Percentiles rank a stretch among this genome's conserved stretches.
Evolutionary conservation across 225 moss, liverwort and hornwort genomes (phyloP).

Genomic region (Climacium dendroides): DNA sequence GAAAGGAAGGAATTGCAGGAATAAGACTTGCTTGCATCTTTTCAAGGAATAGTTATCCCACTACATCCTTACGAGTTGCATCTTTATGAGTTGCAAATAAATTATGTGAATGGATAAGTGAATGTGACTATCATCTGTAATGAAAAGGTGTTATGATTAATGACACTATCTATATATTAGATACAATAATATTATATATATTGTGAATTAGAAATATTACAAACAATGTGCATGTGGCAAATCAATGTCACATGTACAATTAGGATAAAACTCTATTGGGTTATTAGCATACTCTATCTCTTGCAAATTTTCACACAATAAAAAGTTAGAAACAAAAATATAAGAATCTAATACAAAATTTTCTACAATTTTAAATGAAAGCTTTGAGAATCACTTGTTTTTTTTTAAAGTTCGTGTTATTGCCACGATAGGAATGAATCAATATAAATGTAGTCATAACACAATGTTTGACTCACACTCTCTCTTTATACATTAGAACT

Average conservation of each 20-base stretch:
- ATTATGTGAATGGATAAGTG: no score
- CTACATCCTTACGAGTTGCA: neutral
- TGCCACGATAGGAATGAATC: no score
- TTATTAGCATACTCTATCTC: no score
- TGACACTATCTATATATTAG: neutral
- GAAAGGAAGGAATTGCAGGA: no score
- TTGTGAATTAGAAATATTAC: no score
- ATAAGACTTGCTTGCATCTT: no score
- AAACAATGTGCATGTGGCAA: fast-evolving
- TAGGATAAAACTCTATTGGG: fast-evolving
- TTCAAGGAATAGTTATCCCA: neutral
- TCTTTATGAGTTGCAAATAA: neutral
- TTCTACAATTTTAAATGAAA: neutral
- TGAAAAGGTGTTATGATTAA: neutral
- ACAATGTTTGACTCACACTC: neutral
- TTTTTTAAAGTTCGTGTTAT: neutral
- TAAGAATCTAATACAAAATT: neutral
- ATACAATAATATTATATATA: neutral
- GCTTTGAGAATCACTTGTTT: neutral
- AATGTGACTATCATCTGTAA: fast-evolving
- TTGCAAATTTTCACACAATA: neutral
- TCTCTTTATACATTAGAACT: neutral
- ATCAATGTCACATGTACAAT: neutral
- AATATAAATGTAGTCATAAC: neutral
- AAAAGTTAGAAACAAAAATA: neutral